A percentile compares a stretch with the other conserved stretches of the same genome.
Conservation (phyloP, 2,329 filamentous ascomycete genomes). For the Colletotrichum sp. region DNA sequence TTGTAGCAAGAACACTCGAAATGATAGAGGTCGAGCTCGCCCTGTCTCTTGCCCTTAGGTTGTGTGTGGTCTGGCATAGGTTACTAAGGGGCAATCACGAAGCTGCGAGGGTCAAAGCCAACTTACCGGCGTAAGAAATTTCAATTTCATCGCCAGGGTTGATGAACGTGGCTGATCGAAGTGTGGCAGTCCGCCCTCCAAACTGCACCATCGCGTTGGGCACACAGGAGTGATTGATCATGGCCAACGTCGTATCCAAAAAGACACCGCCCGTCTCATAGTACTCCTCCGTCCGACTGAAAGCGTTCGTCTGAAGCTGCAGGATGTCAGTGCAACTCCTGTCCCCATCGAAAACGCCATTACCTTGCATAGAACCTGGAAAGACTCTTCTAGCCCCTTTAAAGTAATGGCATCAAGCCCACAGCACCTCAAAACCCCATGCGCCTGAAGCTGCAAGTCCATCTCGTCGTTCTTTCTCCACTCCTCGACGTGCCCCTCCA, state of each 20-base stretch:
- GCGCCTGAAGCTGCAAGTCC: constrained; percentile 54
- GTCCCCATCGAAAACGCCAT: constrained; percentile 16
- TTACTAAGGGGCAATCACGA: constrained; percentile 25
- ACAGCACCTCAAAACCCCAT: constrained; percentile 21
- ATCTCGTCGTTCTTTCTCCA: constrained; percentile 45
- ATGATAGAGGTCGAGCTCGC: constrained; percentile 52
- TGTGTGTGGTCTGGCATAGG: constrained; percentile 46
- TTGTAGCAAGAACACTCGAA: constrained; percentile 57
- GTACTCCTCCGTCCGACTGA: constrained; percentile 60
- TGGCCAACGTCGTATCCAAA: constrained; percentile 59
- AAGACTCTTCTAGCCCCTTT: constrained; percentile 39
- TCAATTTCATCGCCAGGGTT: constrained; percentile 59
- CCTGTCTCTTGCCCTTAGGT: constrained; percentile 45
- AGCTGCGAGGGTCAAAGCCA: neutral
- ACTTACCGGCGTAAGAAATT: constrained; percentile 65
- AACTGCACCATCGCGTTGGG: constrained; percentile 66
- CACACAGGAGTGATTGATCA: constrained; percentile 67
- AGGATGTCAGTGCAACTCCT: constrained; percentile 14
- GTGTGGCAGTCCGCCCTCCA: constrained; percentile 51
- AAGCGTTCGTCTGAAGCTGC: constrained; percentile 67
- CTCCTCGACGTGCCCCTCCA: constrained; percentile 52
- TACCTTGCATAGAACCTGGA: constrained; percentile 61
- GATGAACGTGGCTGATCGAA: constrained; percentile 57
- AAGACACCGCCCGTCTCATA: constrained; percentile 54
- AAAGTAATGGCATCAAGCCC: constrained; percentile 41